Evolutionary conservation across 2,329 filamentous ascomycete genomes (phyloP).

Genomic region (Thyridium curvatum): DNA sequence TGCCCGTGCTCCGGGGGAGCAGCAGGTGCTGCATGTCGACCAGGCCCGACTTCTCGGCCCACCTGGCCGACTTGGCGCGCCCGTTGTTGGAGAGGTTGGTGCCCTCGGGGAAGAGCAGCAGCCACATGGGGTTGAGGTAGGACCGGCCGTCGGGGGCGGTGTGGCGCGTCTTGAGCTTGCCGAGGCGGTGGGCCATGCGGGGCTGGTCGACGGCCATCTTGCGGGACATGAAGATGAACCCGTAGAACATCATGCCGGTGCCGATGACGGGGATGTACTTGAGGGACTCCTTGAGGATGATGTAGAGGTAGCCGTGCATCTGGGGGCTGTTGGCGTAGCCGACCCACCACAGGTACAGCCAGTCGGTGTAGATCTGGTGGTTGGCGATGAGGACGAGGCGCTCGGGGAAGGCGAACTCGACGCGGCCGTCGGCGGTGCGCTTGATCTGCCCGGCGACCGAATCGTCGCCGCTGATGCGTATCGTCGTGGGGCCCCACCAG

Average conservation of each 20-base stretch:
- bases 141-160: slow-evolving; percentile 45
- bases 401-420: slow-evolving; percentile 76
- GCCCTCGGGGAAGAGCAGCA: slow-evolving; percentile 81
- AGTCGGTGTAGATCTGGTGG: slow-evolving; percentile 88
- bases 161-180: slow-evolving; percentile 57
- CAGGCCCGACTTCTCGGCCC: slow-evolving; percentile 70
- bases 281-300: slow-evolving; percentile 83
- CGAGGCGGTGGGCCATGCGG: slow-evolving; percentile 66
- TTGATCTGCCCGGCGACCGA: slow-evolving; percentile 71
- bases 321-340: slow-evolving; percentile 70
- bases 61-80: slow-evolving; percentile 61
- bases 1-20: slow-evolving; percentile 73
- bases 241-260: slow-evolving; percentile 76
- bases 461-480: slow-evolving; percentile 77
- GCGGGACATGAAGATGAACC: slow-evolving; percentile 87
- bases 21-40: slow-evolving; percentile 69
- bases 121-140: slow-evolving; percentile 78
- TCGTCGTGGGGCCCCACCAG: slow-evolving; percentile 79
- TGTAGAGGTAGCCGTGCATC: slow-evolving; percentile 83
- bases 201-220: slow-evolving; percentile 79
- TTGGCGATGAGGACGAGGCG: slow-evolving; percentile 80
- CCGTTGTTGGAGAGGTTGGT: slow-evolving; percentile 73
- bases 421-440: slow-evolving; percentile 62
- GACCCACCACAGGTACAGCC: slow-evolving; percentile 91
- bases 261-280: slow-evolving; percentile 77